Evolutionary conservation across 2,329 filamentous ascomycete genomes (phyloP).

Genomic region (Aureobasidium uvarum): DNA sequence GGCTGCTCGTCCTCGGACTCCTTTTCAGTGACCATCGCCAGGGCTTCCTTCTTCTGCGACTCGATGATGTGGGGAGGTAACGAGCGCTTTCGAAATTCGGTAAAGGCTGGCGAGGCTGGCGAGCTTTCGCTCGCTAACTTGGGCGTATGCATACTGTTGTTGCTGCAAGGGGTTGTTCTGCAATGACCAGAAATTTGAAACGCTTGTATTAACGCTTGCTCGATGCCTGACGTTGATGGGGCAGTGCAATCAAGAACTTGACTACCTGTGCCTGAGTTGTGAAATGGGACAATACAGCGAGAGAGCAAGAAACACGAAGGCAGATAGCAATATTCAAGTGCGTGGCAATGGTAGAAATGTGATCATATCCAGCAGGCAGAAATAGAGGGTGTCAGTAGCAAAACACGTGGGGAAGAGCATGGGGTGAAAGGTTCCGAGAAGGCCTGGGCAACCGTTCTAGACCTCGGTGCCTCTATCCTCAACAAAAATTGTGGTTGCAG

Average conservation of each 20-base stretch:
- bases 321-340: background rate
- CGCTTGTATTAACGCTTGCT: background rate
- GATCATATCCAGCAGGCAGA: background rate
- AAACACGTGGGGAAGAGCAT: background rate
- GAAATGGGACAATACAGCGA: background rate
- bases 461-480: background rate
- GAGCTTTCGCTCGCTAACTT: background rate
- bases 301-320: background rate
- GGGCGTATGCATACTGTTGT: slow-evolving; percentile 1
- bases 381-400: background rate
- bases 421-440: background rate
- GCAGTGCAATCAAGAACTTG: background rate
- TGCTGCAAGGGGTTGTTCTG: background rate
- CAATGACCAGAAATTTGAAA: slow-evolving; percentile 12
- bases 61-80: slow-evolving; percentile 27
- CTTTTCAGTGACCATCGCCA: slow-evolving; percentile 20
- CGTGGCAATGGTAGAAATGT: background rate
- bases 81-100: slow-evolving; percentile 23
- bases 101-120: background rate
- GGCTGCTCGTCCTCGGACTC: slow-evolving; percentile 5
- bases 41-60: slow-evolving; percentile 12
- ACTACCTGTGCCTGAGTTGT: background rate
- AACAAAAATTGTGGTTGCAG: background rate
- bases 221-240: background rate
- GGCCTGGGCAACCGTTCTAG: background rate